Base-by-base conservation (phyloP, 2,329 filamentous ascomycete genomes). In the Aureobasidium sp. region DNA sequence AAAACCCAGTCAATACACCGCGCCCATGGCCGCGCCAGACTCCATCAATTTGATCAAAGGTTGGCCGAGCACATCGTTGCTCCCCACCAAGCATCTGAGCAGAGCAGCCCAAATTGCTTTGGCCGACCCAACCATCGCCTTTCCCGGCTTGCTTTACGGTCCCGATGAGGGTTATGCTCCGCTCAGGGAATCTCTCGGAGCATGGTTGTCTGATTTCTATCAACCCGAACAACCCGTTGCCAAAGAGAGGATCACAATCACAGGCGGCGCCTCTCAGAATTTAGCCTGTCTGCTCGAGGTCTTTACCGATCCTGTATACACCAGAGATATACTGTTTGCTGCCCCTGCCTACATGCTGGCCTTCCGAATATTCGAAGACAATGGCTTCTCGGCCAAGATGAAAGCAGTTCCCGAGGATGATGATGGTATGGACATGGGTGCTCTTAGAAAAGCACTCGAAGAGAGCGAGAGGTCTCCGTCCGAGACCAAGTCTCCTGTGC, bases 311-410 rank as follows among this genome's bases (percentile, higher is more conserved):
- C 88, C 89, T 0, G 73, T 78, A 2, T 87, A 85, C 68, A 96
- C 92, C 1, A 78, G 81, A 47, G 84, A 84, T 65, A 79, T 95
- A 10, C 96, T 89, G 88, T 82, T 92, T 73, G 84, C 91, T 1
- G 84, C 87, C 21, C 92, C 92, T 4, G 87, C 87, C 49, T 96
- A 95, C 70, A 88, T 90, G 73, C 78, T 95, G n/a, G 88, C 86
- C 0, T 91, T 88, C 68, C 81, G 86, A n/a, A 89, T 95, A 60
- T 91, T 96, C 68, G 85, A 88, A 61, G 92, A 96, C 73, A 79
- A 85, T 5, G 88, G 90, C 0, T 90, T 95, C 65, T 57, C 45
- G 1, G 81, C 81, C 3, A 82, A 84, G 37, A 69, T 95, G 69
- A 80, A 79, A 53, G 87, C 84, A 1, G 81, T 92, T 13, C 86